Percentiles rank a stretch among this genome's conserved stretches.
These are phyloP conservation scores for Colletotrichum liaoningense DNA, from an alignment of 2,329 filamentous ascomycete species.

Conservation along the genomic window DNA sequence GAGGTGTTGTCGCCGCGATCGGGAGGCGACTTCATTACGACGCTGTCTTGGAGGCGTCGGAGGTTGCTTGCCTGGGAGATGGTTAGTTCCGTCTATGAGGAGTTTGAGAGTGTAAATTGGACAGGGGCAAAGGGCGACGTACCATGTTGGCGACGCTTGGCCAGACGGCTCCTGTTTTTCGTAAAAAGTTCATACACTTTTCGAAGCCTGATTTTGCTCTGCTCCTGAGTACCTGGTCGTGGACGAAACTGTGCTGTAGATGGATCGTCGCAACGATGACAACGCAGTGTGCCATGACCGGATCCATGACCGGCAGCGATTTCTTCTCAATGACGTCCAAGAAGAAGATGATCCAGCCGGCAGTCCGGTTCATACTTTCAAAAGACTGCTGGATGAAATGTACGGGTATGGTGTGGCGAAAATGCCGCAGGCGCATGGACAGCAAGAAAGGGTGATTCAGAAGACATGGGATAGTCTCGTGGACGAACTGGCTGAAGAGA, in stretches of 20 bases:
- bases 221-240: constrained; percentile 37
- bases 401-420: constrained; percentile 63
- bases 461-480: constrained; percentile 63
- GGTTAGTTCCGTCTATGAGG: no score
- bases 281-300: constrained; percentile 54
- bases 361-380: constrained; percentile 61
- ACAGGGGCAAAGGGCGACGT: not conserved
- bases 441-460: constrained; percentile 66
- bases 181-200: constrained; percentile 42
- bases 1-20: not conserved
- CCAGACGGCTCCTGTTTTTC: constrained; percentile 40
- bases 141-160: constrained; percentile 42
- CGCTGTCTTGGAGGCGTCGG: constrained; percentile 46
- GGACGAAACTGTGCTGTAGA: constrained; percentile 62
- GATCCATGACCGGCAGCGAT: constrained; percentile 53
- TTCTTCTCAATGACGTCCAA: constrained; percentile 57
- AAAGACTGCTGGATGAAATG: constrained; percentile 66
- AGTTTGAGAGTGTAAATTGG: no score
- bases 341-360: constrained; percentile 64
- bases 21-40: constrained; percentile 34
- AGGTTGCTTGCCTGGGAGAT: constrained; percentile 40
- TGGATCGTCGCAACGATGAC: constrained; percentile 65
- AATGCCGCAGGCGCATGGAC: constrained; percentile 62
- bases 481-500: constrained; percentile 63
- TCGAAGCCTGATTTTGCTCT: constrained; percentile 42